Conservation (phyloP, 257 asterid genomes). For the Przewalskia tangutica region DNA sequence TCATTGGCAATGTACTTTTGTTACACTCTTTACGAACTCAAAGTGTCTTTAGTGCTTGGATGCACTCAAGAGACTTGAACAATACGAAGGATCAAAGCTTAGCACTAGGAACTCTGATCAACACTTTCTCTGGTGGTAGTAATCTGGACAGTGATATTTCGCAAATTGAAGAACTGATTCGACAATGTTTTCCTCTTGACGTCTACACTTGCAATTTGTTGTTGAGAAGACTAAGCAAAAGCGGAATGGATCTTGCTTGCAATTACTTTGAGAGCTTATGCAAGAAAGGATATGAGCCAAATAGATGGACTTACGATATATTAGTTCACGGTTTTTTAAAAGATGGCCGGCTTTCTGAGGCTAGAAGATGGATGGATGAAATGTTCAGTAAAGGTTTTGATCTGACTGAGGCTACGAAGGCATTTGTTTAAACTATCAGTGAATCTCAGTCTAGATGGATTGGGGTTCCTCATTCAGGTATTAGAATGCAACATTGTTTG, state of each 20-base stretch:
- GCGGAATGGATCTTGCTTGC: constrained; percentile 33
- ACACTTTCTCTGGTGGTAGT: constrained; percentile 45
- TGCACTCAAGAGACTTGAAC: constrained; percentile 15
- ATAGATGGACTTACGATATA: constrained; percentile 56
- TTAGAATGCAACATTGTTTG: background rate
- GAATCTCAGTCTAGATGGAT: background rate
- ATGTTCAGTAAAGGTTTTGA: constrained; percentile 44
- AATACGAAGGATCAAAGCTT: constrained; percentile 30
- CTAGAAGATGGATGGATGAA: constrained; percentile 44
- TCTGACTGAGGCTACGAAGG: constrained; percentile 26
- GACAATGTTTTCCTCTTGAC: constrained; percentile 45
- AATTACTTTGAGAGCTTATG: constrained; percentile 27
- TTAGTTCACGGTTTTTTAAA: constrained; percentile 44
- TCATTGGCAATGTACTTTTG: constrained; percentile 69
- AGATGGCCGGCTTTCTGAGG: constrained; percentile 51
- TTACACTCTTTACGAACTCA: constrained; percentile 43
- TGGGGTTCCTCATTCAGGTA: background rate
- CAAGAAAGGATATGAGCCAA: constrained; percentile 56
- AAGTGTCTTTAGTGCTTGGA: constrained; percentile 37
- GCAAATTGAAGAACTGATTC: constrained; percentile 41
- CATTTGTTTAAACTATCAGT: background rate
- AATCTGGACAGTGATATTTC: constrained; percentile 25
- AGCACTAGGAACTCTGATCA: constrained; percentile 54
- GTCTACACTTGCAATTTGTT: constrained; percentile 59
- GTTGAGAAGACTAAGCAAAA: constrained; percentile 43